Base-by-base conservation (phyloP, 164 flowering plant species). In the Pachysandra terminalis region DNA sequence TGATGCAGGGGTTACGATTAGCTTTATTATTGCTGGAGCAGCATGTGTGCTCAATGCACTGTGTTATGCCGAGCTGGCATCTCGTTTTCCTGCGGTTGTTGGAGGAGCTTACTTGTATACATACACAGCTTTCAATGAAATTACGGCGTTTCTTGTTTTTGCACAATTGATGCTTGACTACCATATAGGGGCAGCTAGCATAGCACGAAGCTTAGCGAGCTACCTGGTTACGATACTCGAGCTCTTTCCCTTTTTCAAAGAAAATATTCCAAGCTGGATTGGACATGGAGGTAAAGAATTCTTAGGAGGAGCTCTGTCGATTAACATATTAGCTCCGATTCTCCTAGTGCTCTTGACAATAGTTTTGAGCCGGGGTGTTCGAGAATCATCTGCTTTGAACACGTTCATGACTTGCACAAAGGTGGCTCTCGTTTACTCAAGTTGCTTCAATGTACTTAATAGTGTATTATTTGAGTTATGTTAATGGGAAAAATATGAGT, bases 121-220 rank as follows among this genome's bases (percentile, higher is more conserved):
- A 0, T 96, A 96, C 71, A 74, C 97, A 19, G 97, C 99, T 59
- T 96, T 91, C 80, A 96, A 91, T 73, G 99, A 96, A 83, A 84
- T 96, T 61, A 90, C 97, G 32, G 99, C 99, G 45, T 96, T 96
- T 75, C 92, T 96, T 61, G 97, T 91, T 57, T 89, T 96, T 60
- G 61, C 87, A 4, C 99, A 96, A 75, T 65, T 96, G 67, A 93
- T 96, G 96, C 82, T 91, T 63, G 98, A 96, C 72, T 90, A 91
- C 72, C 99, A 96, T 71, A 91, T 96, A 70, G 99, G 96, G 56
- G 95, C 98, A 23, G 99, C 99, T 60, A 96, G 98, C 71, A 88
- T 96, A 55, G 97, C 98, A 6, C 82, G 99, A 53, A 96, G 99
- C 74, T 83, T 96, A 49, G 93, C 98, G 0, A 82, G 96, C 76